Evolutionary conservation across 371 early-diverging fungal genomes (phyloP), one percentile per base, ranked within the genome.

Genomic region (Mucor circinelloides): DNA sequence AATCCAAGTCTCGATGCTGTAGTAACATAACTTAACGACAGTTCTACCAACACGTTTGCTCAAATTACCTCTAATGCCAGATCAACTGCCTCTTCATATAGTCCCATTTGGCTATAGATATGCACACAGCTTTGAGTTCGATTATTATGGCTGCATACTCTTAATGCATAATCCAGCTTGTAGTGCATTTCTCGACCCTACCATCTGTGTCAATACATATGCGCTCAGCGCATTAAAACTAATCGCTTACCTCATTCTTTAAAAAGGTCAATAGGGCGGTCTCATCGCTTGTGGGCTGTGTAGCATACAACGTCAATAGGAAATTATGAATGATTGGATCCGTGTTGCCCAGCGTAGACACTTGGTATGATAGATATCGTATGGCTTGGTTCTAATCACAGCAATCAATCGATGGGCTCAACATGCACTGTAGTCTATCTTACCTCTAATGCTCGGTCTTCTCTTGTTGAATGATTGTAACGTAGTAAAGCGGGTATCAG

Each of bases 301-400:
- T 85, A 3, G 92, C 95, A 68, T 94, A 92, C 6, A 97, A 78
- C 8, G 92, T 91, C 25, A 98, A 74, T 15, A 97, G 81, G 60
- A 91, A 94, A 74, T 98, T 97, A 83, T 98, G 97, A 52, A 98
- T 88, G 1, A 90, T 87, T 0, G 93, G 85, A 74, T 97, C 97
- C 1, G 89, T 90, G 70, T 91, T 94, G 27, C 81, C 80, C n/a
- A 91, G 82, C 34, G 85, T 82, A 8, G 90, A 78, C 13, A 93
- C 92, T n/a, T 92, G 91, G 73, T 91, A 91, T 2, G 90, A 88
- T 60, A 98, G 73, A 68, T 97, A 97, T 23, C 95, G 85, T 52
- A 96, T 91, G 0, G 95, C 94, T 76, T 95, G 96, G 74, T 94
- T 93, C 82, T 89, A 77, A 44, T 44, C 19, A 6, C 5, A 5